phyloP scores from a whole-genome alignment of 164 flowering plant genomes.

The Euptelea pleiosperma region DNA sequence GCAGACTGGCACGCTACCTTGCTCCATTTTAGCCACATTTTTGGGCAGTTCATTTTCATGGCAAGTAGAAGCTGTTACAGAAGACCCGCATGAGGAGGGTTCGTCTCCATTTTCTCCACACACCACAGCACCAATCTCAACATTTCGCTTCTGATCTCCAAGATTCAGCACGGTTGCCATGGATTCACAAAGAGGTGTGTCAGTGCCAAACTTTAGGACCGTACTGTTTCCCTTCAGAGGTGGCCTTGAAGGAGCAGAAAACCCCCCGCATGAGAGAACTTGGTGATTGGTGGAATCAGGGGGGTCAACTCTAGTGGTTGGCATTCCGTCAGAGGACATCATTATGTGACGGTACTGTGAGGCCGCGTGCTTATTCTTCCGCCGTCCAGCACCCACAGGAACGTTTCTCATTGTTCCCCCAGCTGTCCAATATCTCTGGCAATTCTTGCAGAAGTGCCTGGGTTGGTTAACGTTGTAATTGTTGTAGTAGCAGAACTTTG shows the following conservation, averaged over 20 bases:
- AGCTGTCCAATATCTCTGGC: conserved; percentile 90
- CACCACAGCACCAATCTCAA: too few species aligned
- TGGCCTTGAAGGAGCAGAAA: conserved; percentile 18
- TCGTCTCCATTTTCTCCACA: conserved; percentile 49
- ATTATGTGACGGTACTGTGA: conserved; percentile 55
- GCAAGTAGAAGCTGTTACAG: conserved; percentile 28
- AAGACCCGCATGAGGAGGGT: conserved; percentile 42
- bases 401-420: conserved; percentile 91
- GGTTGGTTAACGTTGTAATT: conserved; percentile 83
- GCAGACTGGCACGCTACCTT: conserved; percentile 25
- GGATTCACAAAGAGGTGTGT: conserved; percentile 54
- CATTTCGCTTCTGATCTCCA: too few species aligned
- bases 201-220: conserved; percentile 58
- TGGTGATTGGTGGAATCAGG: conserved; percentile 19
- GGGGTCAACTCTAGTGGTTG: conserved; percentile 18
- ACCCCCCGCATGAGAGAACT: too few species aligned
- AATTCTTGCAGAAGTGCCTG: conserved; percentile 79
- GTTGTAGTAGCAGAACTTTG: conserved; percentile 89
- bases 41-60: conserved; percentile 15
- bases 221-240: conserved; percentile 48
- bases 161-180: conserved; percentile 50
- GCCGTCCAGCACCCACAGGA: conserved; percentile 88
- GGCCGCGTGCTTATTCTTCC: conserved; percentile 74
- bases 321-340: conserved; percentile 31
- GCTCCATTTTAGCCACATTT: conserved; percentile 9